Evolutionary conservation across 768 basidiomycete genomes (phyloP).

Genomic region (Sutorius australiensis): DNA sequence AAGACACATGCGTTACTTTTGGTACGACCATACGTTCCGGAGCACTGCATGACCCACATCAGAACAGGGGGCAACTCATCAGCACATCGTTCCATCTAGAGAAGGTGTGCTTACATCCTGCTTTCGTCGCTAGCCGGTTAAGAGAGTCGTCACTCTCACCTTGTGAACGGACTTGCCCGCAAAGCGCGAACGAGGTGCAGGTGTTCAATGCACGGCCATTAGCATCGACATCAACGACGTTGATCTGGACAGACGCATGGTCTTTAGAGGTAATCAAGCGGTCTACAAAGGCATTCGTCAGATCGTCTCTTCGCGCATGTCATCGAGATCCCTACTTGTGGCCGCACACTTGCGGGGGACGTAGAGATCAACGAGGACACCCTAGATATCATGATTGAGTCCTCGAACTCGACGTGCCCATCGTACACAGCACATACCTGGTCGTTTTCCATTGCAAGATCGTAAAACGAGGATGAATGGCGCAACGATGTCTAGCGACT

Average conservation of each 20-base stretch:
- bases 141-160: constrained; percentile 96
- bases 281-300: constrained; percentile 47
- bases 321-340: constrained; percentile 65
- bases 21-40: constrained; percentile 93
- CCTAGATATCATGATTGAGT: constrained; percentile 43
- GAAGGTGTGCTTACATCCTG: constrained; percentile 70
- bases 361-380: constrained; percentile 99
- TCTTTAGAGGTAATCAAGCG: constrained; percentile 99
- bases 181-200: constrained; percentile 90
- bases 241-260: constrained; percentile 97
- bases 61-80: constrained; percentile 4
- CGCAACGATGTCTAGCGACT: neutral
- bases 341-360: constrained; percentile 99
- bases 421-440: constrained; percentile 48
- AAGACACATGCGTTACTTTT: constrained; percentile 57
- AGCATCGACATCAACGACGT: constrained; percentile 90
- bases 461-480: constrained; percentile 3
- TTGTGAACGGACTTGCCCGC: constrained; percentile 88
- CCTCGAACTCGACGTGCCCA: neutral
- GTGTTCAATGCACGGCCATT: constrained; percentile 75
- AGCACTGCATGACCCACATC: constrained; percentile 57
- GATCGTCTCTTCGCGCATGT: neutral
- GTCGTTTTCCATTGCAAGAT: constrained; percentile 82
- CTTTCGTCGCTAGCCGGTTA: constrained; percentile 93
- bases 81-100: neutral